Conservation (phyloP, 345 rosid genomes). For the Adansonia digitata region DNA sequence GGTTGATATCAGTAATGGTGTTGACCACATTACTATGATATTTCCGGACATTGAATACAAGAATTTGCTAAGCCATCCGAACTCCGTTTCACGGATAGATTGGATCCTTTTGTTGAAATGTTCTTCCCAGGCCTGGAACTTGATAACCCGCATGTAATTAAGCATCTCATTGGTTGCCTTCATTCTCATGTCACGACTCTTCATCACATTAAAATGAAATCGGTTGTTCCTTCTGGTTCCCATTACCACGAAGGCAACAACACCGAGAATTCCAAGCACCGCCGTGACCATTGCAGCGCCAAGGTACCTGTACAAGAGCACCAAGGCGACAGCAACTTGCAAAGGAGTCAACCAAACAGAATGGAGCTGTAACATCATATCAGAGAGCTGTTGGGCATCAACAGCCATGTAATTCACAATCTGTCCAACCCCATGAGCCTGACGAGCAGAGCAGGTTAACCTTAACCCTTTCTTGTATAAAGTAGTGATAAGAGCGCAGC, state of each 20-base stretch:
- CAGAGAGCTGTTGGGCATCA: slow-evolving; percentile 94
- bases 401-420: slow-evolving; percentile 99
- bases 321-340: slow-evolving; percentile 60
- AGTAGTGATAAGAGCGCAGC: slow-evolving; percentile 74
- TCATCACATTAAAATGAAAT: slow-evolving; percentile 66
- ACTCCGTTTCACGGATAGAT: slow-evolving; percentile 64
- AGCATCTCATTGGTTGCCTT: slow-evolving; percentile 96
- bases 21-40: slow-evolving; percentile 72
- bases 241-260: slow-evolving; percentile 41
- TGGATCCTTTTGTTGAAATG: slow-evolving; percentile 82
- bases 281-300: slow-evolving; percentile 60
- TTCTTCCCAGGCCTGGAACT: slow-evolving; percentile 95
- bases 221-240: slow-evolving; percentile 65
- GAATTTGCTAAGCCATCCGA: slow-evolving; percentile 78
- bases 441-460: slow-evolving; percentile 79
- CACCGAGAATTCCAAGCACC: slow-evolving; percentile 45
- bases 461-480: slow-evolving; percentile 74
- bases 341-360: slow-evolving; percentile 86
- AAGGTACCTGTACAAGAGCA: slow-evolving; percentile 57
- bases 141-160: slow-evolving; percentile 85
- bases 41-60: slow-evolving; percentile 68
- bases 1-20: slow-evolving; percentile 73
- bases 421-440: slow-evolving; percentile 94
- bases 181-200: slow-evolving; percentile 78
- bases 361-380: slow-evolving; percentile 95